Percentiles rank a stretch among this genome's conserved stretches.
Conservation (phyloP, 2,329 filamentous ascomycete genomes). For the Cryphonectria japonica region DNA sequence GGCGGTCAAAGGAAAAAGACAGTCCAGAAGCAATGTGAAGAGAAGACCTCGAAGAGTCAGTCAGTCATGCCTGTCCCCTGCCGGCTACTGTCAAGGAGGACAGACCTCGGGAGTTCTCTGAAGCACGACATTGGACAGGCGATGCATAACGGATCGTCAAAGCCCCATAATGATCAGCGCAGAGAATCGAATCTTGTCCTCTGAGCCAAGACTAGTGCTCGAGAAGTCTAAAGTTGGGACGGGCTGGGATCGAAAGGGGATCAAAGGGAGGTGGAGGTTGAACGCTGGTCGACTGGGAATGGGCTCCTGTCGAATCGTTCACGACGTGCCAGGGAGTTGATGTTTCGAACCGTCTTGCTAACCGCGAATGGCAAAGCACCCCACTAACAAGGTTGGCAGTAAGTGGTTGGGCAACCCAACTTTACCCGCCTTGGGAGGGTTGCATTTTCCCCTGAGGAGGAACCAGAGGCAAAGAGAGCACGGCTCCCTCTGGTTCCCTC, state of each 20-base stretch:
- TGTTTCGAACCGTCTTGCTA: conserved; percentile 17
- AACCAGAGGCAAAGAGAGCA: background rate
- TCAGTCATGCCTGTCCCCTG: background rate
- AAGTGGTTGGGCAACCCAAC: too few relatives aligned
- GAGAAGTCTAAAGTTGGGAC: conserved; percentile 20
- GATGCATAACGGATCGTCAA: background rate
- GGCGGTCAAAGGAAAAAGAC: background rate
- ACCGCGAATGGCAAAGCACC: background rate
- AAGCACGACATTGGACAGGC: conserved; percentile 12
- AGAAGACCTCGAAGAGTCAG: background rate
- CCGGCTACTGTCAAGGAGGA: background rate
- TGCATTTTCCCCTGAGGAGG: background rate
- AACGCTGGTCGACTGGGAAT: background rate
- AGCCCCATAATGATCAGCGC: conserved; percentile 4
- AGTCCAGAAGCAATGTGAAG: background rate
- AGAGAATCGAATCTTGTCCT: background rate
- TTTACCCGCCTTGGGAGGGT: too few relatives aligned
- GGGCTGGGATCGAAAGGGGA: background rate
- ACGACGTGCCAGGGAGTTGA: background rate
- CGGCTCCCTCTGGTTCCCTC: too few relatives aligned
- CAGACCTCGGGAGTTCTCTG: background rate
- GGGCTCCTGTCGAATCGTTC: conserved; percentile 16
- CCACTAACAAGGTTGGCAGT: background rate
- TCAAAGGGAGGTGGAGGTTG: conserved; percentile 1
- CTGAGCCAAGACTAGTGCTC: conserved; percentile 5